A percentile compares a stretch with the other conserved stretches of the same genome.
Conservation (phyloP, 306 rosid genomes). For the Malus fusca region DNA sequence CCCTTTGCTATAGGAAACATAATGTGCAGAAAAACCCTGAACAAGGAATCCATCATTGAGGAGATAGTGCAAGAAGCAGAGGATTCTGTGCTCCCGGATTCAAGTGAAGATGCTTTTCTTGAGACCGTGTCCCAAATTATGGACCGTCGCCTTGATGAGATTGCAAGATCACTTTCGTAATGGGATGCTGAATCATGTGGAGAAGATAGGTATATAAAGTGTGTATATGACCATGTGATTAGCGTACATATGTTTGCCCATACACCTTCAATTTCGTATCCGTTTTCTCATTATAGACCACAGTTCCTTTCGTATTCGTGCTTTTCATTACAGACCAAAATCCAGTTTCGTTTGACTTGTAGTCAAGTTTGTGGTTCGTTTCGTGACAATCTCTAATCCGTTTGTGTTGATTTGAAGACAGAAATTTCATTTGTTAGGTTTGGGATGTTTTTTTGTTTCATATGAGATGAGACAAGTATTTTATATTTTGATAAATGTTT, state of each 20-base stretch:
- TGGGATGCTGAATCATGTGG: conserved; percentile 11
- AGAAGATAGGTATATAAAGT: conserved; percentile 9
- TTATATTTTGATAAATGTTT: not conserved
- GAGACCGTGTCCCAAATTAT: conserved; percentile 64
- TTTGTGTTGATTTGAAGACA: not conserved
- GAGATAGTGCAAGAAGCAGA: conserved; percentile 68
- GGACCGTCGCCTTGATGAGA: conserved; percentile 58
- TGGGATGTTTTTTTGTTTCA: not conserved
- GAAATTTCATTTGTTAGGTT: not conserved
- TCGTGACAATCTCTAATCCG: not conserved
- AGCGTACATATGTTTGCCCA: conserved; percentile 31
- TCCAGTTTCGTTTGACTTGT: not conserved
- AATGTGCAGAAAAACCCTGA: conserved; percentile 70
- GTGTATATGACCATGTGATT: conserved; percentile 28
- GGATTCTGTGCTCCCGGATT: conserved; percentile 65
- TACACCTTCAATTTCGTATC: conserved; percentile 17
- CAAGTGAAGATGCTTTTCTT: conserved; percentile 72
- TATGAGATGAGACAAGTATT: too few relatives aligned
- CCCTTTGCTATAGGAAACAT: conserved; percentile 76
- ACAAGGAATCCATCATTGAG: conserved; percentile 66
- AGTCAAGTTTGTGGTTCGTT: not conserved
- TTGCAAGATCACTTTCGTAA: conserved; percentile 29
- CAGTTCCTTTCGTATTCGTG: not conserved
- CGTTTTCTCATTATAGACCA: not conserved
- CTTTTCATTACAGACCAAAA: not conserved